A percentile compares a stretch with the other conserved stretches of the same genome.
Evolutionary conservation across 306 rosid genomes (phyloP).

Genomic region (Medicago truncatula): DNA sequence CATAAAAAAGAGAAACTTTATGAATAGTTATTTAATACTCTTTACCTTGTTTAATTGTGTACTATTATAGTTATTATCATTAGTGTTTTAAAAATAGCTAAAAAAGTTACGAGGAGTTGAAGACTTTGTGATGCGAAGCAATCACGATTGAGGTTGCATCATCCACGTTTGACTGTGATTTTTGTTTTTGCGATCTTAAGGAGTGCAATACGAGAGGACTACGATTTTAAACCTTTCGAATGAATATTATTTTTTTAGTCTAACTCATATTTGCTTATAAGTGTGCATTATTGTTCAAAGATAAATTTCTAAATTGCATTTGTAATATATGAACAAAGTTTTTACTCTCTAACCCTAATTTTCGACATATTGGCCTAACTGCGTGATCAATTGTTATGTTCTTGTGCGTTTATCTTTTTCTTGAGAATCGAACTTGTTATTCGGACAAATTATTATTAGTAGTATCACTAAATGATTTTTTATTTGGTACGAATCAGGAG

Average conservation of each 20-base stretch:
- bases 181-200: no score
- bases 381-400: background rate
- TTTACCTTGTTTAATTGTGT: background rate
- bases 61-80: background rate
- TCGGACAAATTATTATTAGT: background rate
- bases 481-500: slow-evolving; percentile 54
- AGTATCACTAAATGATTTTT: background rate
- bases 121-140: background rate
- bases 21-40: background rate
- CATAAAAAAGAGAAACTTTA: background rate
- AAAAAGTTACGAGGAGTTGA: no score
- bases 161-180: background rate
- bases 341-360: background rate
- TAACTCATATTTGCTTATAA: background rate
- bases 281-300: background rate
- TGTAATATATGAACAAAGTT: background rate
- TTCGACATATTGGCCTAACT: background rate
- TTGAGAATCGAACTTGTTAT: background rate
- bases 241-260: background rate
- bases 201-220: background rate
- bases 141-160: background rate
- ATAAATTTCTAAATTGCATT: no score
- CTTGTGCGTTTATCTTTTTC: background rate
- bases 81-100: background rate
- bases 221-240: background rate